Percentiles rank a stretch among this genome's conserved stretches.
phyloP scores from a whole-genome alignment of 148 eudicot species.

The Chenopodium berlandieri region DNA sequence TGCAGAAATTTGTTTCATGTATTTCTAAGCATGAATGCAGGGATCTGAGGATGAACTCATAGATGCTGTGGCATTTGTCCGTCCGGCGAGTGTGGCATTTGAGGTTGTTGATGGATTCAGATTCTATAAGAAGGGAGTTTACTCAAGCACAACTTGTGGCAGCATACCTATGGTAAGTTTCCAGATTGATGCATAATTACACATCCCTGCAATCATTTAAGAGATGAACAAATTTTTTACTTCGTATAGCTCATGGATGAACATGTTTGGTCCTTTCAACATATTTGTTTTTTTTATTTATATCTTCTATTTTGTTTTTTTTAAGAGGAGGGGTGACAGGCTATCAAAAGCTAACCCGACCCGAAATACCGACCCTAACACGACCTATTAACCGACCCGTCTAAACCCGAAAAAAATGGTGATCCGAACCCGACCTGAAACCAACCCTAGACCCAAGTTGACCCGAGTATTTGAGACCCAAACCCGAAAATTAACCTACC shows the following conservation, averaged over 20 bases:
- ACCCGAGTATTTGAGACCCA: no score
- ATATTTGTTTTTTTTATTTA: no score
- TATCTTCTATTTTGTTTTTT: no score
- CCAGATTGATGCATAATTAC: conserved; percentile 4
- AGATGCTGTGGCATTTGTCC: conserved; percentile 81
- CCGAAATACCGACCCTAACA: no score
- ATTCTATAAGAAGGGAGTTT: conserved; percentile 79
- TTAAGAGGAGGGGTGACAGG: no score
- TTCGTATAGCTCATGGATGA: no score
- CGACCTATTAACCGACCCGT: no score
- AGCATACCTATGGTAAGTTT: conserved; percentile 68
- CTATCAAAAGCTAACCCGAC: no score
- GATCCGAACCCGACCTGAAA: no score
- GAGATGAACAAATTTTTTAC: neutral
- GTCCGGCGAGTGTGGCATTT: conserved; percentile 97
- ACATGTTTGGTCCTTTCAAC: neutral
- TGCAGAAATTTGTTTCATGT: neutral
- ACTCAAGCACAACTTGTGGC: conserved; percentile 78
- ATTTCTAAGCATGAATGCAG: conserved; percentile 35
- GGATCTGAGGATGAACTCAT: conserved; percentile 95
- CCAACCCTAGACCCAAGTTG: no score
- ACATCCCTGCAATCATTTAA: neutral
- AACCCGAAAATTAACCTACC: no score
- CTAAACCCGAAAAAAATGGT: no score
- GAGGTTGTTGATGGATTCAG: conserved; percentile 70